Percentiles rank a stretch among this genome's conserved stretches.
Evolutionary conservation across 1,284 basidiomycete species (phyloP).

Genomic region (Leccinum subspadiceum): DNA sequence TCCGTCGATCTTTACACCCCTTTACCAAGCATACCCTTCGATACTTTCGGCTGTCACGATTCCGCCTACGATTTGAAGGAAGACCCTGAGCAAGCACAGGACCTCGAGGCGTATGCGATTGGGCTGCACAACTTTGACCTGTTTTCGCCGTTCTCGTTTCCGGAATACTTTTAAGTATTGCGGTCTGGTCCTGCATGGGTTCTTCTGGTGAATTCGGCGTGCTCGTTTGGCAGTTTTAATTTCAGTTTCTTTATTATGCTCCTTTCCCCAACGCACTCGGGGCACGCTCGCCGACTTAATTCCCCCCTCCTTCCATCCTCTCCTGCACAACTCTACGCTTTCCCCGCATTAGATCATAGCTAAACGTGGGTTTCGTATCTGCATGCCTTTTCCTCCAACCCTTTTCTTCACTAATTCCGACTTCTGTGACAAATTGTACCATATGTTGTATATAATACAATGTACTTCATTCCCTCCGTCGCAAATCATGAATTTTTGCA

Average conservation of each 20-base stretch:
- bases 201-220: not conserved
- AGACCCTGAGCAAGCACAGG: constrained; percentile 23
- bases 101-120: constrained; percentile 32
- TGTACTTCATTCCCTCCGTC: not conserved
- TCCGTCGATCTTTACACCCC: constrained; percentile 6
- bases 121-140: constrained; percentile 29
- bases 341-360: not conserved
- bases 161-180: constrained; percentile 17
- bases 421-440: not conserved
- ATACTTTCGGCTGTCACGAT: constrained; percentile 2
- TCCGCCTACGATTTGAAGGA: constrained; percentile 12
- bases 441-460: not conserved
- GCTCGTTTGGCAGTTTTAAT: not conserved
- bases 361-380: not conserved
- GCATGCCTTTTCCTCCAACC: not conserved
- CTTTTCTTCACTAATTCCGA: not conserved
- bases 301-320: not conserved
- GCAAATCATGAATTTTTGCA: not conserved
- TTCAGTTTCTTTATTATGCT: not conserved
- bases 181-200: not conserved
- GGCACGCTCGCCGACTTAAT: not conserved
- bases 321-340: not conserved
- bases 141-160: constrained; percentile 26
- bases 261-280: not conserved
- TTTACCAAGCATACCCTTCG: not conserved